phyloP scores from a whole-genome alignment of 148 eudicot species.

The Selenicereus undatus region DNA sequence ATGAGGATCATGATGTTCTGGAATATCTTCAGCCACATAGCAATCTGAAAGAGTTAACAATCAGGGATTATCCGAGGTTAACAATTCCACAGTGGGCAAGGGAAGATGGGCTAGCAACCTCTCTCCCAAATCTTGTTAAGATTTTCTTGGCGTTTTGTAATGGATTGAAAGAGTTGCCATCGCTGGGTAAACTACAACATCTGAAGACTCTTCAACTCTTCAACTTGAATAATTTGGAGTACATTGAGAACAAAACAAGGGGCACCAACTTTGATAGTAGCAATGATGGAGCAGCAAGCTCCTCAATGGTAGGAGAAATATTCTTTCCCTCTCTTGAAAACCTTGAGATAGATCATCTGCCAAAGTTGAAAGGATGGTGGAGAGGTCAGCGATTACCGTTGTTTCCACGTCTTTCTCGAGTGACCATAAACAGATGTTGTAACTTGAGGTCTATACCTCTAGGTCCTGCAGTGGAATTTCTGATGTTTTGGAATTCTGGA shows the following conservation, averaged over 20 bases:
- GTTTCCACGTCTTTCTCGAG: neutral
- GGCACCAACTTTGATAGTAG: neutral
- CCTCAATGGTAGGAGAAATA: neutral
- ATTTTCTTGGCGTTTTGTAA: neutral
- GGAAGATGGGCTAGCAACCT: neutral
- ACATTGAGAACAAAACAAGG: slow-evolving; percentile 7
- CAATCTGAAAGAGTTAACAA: neutral
- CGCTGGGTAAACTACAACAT: slow-evolving; percentile 13
- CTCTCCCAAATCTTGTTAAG: slow-evolving; percentile 16
- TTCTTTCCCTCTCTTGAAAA: slow-evolving; percentile 21
- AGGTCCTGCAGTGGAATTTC: slow-evolving; percentile 6
- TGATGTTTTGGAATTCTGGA: neutral
- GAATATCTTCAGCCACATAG: slow-evolving; percentile 22
- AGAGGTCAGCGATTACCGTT: neutral
- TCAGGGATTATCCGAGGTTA: neutral
- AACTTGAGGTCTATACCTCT: slow-evolving; percentile 6
- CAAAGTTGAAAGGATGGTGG: slow-evolving; percentile 25
- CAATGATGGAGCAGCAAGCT: neutral
- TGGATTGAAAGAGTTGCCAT: slow-evolving; percentile 11
- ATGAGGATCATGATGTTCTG: slow-evolving; percentile 5
- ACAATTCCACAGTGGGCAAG: slow-evolving; percentile 24
- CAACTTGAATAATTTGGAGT: neutral
- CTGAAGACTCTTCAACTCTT: neutral
- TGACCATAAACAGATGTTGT: neutral
- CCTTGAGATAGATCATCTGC: neutral